Evolutionary conservation across 768 basidiomycete species (phyloP).

Genomic region (Sutorius australiensis): DNA sequence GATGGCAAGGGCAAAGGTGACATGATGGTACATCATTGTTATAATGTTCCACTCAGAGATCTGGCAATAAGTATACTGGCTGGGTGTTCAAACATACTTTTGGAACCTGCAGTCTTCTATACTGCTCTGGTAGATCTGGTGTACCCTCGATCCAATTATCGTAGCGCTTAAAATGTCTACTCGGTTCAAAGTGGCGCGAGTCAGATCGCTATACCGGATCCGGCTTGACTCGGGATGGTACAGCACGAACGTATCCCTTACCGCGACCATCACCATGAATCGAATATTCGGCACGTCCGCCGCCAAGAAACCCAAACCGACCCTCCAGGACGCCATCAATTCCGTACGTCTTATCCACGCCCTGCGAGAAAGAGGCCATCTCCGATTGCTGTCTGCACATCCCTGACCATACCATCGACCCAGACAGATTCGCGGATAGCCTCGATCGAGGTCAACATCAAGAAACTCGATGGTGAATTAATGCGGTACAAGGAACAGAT

Average conservation of each 20-base stretch:
- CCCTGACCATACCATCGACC: background rate
- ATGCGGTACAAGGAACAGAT: constrained; percentile 93
- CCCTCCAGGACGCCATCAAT: constrained; percentile 88
- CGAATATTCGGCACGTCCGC: constrained; percentile 76
- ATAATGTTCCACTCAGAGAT: too few species aligned
- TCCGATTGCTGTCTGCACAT: background rate
- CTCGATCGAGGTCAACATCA: constrained; percentile 93
- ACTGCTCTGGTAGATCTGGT: background rate
- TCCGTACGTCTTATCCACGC: constrained; percentile 48
- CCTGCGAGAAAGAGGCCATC: background rate
- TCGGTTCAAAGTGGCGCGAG: background rate
- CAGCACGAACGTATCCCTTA: background rate
- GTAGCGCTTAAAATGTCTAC: background rate
- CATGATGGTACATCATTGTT: too few species aligned
- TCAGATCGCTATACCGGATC: background rate
- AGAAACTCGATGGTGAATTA: constrained; percentile 93
- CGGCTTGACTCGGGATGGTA: background rate
- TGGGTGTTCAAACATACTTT: too few species aligned
- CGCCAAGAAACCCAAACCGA: constrained; percentile 79
- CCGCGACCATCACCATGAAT: constrained; percentile 52
- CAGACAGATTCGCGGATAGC: constrained; percentile 87
- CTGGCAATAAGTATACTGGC: too few species aligned
- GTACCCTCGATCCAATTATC: background rate
- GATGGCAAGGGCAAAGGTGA: too few species aligned
- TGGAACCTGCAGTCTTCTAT: too few species aligned